phyloP scores from a whole-genome alignment of 2,329 filamentous ascomycete genomes.

The Colletotrichum truncatum region DNA sequence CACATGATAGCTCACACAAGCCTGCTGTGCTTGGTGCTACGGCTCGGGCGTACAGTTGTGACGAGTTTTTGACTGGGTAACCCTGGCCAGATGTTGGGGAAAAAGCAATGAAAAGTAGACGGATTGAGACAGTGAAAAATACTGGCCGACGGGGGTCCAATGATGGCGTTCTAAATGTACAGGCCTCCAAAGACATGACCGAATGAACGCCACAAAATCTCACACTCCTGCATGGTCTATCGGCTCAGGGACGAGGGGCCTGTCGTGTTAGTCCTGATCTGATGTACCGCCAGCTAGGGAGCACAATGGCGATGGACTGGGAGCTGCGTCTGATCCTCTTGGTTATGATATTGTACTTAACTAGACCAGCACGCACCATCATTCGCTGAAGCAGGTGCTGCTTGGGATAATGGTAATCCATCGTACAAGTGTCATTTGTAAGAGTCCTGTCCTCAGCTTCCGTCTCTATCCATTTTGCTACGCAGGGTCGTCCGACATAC shows the following conservation, averaged over 20 bases:
- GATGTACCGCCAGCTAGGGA: constrained; percentile 20
- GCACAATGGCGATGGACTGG: constrained; percentile 22
- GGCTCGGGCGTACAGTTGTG: not conserved
- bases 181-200: constrained; percentile 8
- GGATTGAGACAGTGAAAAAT: constrained; percentile 20
- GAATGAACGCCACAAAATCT: constrained; percentile 23
- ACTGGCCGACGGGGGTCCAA: constrained; percentile 11
- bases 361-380: constrained; percentile 9
- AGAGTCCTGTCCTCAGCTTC: not conserved
- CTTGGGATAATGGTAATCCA: not conserved
- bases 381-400: not conserved
- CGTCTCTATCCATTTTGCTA: not conserved
- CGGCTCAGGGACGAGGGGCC: not conserved
- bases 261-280: constrained; percentile 1
- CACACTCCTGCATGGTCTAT: constrained; percentile 19
- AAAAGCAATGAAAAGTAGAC: constrained; percentile 19
- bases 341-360: constrained; percentile 19
- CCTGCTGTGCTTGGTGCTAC: constrained; percentile 20
- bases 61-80: not conserved
- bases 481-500: not conserved
- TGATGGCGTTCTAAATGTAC: constrained; percentile 9
- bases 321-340: constrained; percentile 19
- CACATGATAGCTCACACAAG: constrained; percentile 22
- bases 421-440: not conserved
- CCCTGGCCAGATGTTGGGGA: constrained; percentile 5